A percentile compares a stretch with the other conserved stretches of the same genome.
These are phyloP conservation scores for Combretum micranthum DNA, from an alignment of 345 rosid genomes.

Conservation along the genomic window DNA sequence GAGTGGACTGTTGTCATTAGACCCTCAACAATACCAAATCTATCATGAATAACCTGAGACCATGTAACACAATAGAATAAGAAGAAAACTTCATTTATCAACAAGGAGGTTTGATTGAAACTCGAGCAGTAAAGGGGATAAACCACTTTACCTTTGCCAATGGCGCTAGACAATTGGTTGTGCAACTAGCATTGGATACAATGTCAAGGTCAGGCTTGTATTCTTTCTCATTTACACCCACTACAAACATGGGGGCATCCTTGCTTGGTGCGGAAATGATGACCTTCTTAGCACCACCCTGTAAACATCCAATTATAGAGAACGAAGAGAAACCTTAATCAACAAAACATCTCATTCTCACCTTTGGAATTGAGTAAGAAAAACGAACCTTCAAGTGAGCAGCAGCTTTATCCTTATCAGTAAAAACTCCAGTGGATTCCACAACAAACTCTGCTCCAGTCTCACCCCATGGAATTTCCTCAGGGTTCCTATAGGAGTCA, in stretches of 20 bases:
- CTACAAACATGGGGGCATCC: slow-evolving; percentile 40
- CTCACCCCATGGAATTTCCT: slow-evolving; percentile 35
- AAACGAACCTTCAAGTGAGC: slow-evolving; percentile 70
- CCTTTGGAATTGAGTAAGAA: neutral
- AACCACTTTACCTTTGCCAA: slow-evolving; percentile 21
- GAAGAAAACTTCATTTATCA: neutral
- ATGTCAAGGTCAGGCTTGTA: slow-evolving; percentile 25
- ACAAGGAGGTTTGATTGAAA: neutral
- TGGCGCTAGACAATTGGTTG: slow-evolving; percentile 35
- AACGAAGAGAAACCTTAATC: neutral
- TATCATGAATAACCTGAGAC: slow-evolving; percentile 22
- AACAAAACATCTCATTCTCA: no score
- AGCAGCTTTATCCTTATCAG: slow-evolving; percentile 34
- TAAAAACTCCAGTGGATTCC: slow-evolving; percentile 42
- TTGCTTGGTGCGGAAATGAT: slow-evolving; percentile 33
- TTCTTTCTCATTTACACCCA: slow-evolving; percentile 31
- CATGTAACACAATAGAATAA: neutral
- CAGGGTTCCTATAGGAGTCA: slow-evolving; percentile 22
- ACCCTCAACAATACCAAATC: slow-evolving; percentile 35
- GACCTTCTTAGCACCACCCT: slow-evolving; percentile 42
- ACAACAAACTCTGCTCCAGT: slow-evolving; percentile 34
- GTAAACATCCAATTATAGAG: neutral
- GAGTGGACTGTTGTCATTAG: slow-evolving; percentile 39
- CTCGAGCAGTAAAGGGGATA: neutral
- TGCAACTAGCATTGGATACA: slow-evolving; percentile 36